Evolutionary conservation across 73 alveolate genomes (phyloP).

Genomic region (Paramecium primaurelia): DNA sequence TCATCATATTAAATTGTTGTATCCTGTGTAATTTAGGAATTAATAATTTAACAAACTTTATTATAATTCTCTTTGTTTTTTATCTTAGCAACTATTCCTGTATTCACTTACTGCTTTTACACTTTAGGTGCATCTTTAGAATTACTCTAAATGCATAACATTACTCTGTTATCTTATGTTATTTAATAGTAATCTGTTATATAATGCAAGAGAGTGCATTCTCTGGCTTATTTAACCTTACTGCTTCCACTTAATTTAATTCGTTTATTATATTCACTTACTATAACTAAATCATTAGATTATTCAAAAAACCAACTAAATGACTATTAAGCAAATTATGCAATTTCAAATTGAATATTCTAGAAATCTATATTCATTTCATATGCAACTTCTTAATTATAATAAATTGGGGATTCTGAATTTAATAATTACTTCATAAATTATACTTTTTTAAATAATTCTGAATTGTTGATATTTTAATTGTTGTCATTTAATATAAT

Average conservation of each 20-base stretch:
- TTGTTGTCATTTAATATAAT: not conserved
- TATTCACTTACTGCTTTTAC: not conserved
- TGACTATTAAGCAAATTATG: not conserved
- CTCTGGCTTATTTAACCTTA: not conserved
- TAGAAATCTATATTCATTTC: not conserved
- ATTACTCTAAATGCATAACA: not conserved
- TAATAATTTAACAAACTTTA: not conserved
- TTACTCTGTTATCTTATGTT: not conserved
- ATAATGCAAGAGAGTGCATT: not conserved
- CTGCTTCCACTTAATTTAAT: not conserved
- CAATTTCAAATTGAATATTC: not conserved
- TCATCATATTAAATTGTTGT: not conserved
- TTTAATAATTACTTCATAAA: not conserved
- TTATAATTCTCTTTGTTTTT: not conserved
- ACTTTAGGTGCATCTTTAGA: not conserved
- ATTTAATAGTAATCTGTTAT: not conserved
- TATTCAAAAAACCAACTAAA: not conserved
- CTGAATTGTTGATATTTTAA: not conserved
- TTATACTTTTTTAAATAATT: not conserved
- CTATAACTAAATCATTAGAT: not conserved
- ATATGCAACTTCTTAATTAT: not conserved
- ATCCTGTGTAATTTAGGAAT: not conserved
- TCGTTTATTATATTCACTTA: not conserved
- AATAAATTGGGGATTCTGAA: not conserved
- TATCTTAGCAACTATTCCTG: not conserved